These are phyloP conservation scores for Sordaria brevicollis DNA, from an alignment of 495 filamentous ascomycete genomes.

Conservation along the genomic window DNA sequence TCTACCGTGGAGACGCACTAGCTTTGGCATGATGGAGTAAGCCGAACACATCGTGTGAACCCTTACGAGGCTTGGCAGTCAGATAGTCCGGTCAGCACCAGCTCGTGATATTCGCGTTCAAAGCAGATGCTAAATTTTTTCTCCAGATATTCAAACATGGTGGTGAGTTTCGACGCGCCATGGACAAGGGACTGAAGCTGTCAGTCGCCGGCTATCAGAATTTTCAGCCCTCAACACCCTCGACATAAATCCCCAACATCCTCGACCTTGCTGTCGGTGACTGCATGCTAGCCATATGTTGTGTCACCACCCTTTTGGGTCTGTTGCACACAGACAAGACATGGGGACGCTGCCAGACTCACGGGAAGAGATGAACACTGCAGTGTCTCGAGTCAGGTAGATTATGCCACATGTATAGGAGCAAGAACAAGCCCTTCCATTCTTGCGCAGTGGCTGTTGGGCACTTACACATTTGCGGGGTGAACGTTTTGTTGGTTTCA, in stretches of 20 bases:
- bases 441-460: constrained; percentile 8
- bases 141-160: neutral
- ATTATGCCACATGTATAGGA: constrained; percentile 4
- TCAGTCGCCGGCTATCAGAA: neutral
- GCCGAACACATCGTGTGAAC: neutral
- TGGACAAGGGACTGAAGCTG: neutral
- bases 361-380: neutral
- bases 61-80: neutral
- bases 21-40: neutral
- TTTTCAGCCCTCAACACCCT: neutral
- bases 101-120: neutral
- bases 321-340: neutral
- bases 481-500: constrained; percentile 5
- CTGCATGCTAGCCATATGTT: neutral
- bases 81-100: neutral
- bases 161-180: neutral
- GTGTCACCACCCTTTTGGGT: neutral
- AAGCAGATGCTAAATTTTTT: neutral
- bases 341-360: neutral
- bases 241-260: neutral
- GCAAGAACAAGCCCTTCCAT: neutral
- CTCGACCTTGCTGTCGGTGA: neutral
- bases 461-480: constrained; percentile 12
- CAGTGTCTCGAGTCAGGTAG: neutral
- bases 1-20: neutral